Conservation (phyloP, 2,329 filamentous ascomycete genomes). For the Phyllosticta ampelicida region DNA sequence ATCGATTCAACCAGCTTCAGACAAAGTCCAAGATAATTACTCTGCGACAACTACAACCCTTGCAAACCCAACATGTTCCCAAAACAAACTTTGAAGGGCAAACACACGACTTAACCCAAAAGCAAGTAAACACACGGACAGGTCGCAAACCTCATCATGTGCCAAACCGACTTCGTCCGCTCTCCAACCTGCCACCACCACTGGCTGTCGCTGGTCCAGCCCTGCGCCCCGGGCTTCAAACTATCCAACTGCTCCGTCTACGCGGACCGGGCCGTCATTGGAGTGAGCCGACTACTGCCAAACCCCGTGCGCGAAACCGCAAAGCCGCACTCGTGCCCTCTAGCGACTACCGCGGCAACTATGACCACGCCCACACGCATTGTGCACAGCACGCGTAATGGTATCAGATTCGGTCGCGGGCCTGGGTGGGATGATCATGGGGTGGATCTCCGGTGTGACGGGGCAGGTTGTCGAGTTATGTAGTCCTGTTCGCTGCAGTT, state of each 20-base stretch:
- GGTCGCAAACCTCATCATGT: conserved; percentile 29
- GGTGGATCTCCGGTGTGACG: not conserved
- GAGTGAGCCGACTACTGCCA: conserved; percentile 1
- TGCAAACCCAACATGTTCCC: not conserved
- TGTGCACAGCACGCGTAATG: not conserved
- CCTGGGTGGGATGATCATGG: not conserved
- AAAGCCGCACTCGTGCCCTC: not conserved
- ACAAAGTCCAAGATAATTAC: not conserved
- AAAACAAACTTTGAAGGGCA: not conserved
- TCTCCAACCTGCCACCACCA: conserved; percentile 37
- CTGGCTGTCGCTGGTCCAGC: conserved; percentile 37
- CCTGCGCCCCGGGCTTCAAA: conserved; percentile 32
- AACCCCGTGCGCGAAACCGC: not conserved
- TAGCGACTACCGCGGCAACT: not conserved
- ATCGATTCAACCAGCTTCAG: not conserved
- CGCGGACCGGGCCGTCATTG: conserved; percentile 15
- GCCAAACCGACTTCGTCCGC: conserved; percentile 34
- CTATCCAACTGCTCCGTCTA: conserved; percentile 33
- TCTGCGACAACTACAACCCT: not conserved
- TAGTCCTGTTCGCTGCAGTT: not conserved
- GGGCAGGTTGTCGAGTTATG: conserved; percentile 1
- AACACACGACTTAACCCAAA: not conserved
- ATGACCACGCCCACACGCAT: not conserved
- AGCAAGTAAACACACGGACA: not conserved
- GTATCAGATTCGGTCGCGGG: conserved; percentile 1